Evolutionary conservation across 2,329 filamentous ascomycete genomes (phyloP), one percentile per base, ranked within the genome.

Genomic region (Pseudogymnoascus sp.): DNA sequence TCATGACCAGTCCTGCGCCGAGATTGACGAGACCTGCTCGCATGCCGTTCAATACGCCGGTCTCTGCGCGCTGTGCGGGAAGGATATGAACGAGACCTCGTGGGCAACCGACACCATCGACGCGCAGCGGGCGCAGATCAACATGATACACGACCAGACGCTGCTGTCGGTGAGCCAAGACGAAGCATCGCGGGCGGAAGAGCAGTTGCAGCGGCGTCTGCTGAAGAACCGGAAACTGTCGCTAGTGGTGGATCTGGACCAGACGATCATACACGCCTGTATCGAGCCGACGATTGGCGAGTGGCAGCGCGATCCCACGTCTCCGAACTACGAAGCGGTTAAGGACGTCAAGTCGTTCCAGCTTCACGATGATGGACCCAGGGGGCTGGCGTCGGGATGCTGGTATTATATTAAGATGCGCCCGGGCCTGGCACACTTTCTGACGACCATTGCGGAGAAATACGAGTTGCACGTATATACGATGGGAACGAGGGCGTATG

Each of bases 381-480:
- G 86, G 24, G 88, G 88, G 66, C 78, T 84, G 1, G 79, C 82
- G 14, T 82, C 84, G 59, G 87, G 87, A n/a, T 93, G 89, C 73
- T 96, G 89, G 83, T 99, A 99, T 76, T 99, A 97, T 76, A 96
- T 99, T 79, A 99, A 99, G 79, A 86, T 96, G 78, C 90, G 95
- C 37, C 95, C 95, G 0, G 92, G 93, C 2, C 78, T 97, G 61
- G 81, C 86, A 66, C 84, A 88, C 44, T 99, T 99, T 72, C 80
- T 99, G 59, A 81, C 89, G 64, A 84, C 85, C 61, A 82, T 97
- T 59, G 85, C 91, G 0, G 82, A 87, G 71, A 79, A 95, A 70
- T 99, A 95, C 77, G 95, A 99, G 77, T 81, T 97, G 71, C 95
- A 99, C 74, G 93, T 99, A 67, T 99, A 99, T 79, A 99, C 95